Conservation (phyloP, 192 early-diverging fungal species). For the Fimicolochytrium jonesii region DNA sequence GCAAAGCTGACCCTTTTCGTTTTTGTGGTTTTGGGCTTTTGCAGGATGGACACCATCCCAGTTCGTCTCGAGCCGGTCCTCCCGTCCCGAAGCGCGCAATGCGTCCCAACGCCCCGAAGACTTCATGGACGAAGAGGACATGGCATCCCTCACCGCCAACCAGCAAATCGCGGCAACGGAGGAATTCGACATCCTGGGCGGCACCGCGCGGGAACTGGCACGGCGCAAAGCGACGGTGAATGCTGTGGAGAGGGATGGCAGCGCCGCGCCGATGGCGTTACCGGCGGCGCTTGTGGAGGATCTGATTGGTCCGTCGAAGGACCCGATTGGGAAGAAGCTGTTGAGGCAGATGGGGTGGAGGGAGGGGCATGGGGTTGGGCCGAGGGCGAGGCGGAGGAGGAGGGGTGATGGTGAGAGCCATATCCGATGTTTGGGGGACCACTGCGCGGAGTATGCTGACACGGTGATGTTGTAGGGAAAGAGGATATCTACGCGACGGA, state of each 20-base stretch:
- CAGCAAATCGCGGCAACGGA: conserved; percentile 56
- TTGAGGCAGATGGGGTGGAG: conserved; percentile 82
- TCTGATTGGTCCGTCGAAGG: conserved; percentile 58
- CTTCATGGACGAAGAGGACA: conserved; percentile 97
- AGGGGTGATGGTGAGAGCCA: conserved; percentile 5
- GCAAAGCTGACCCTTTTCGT: no score
- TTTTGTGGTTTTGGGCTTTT: no score
- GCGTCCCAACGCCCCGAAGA: conserved; percentile 64
- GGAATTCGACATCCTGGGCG: conserved; percentile 65
- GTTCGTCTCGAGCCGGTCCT: conserved; percentile 73
- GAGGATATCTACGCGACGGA: conserved; percentile 50
- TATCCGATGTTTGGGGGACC: no score
- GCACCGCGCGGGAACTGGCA: conserved; percentile 56
- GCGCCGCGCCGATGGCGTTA: conserved; percentile 41
- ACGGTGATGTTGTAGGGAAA: no score
- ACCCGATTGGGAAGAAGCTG: conserved; percentile 61
- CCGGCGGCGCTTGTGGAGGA: conserved; percentile 50
- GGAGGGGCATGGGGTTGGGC: conserved; percentile 80
- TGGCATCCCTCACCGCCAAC: conserved; percentile 54
- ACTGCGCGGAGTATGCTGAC: no score
- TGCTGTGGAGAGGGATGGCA: conserved; percentile 41
- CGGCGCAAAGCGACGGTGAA: conserved; percentile 40
- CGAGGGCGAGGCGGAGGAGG: conserved; percentile 50
- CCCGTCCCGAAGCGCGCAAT: conserved; percentile 45
- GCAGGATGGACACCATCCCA: conserved; percentile 74